A percentile compares a stretch with the other conserved stretches of the same genome.
phyloP scores from a whole-genome alignment of 345 rosid species.

The Tarenaya hassleriana region DNA sequence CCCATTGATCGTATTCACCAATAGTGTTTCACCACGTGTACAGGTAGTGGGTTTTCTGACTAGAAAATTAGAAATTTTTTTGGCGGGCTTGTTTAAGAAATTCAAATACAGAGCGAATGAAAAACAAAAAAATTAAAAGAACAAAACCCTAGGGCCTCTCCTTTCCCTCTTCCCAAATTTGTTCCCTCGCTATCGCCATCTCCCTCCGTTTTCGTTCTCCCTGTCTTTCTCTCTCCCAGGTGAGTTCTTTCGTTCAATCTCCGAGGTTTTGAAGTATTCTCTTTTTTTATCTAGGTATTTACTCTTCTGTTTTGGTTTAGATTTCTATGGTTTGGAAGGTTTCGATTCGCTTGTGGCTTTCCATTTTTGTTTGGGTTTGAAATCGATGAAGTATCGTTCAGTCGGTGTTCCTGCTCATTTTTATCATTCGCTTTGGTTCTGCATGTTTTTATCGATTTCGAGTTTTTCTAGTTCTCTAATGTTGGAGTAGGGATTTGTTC shows the following conservation, averaged over 20 bases:
- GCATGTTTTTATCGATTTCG: no score
- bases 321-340: constrained; percentile 15
- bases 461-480: no score
- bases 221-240: no score
- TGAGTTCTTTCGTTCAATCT: constrained; percentile 13
- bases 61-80: no score
- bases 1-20: no score
- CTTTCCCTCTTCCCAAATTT: constrained; percentile 12
- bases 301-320: neutral
- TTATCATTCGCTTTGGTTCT: neutral
- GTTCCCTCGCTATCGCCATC: constrained; percentile 29
- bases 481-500: no score
- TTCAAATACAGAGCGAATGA: constrained; percentile 43
- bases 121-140: constrained; percentile 35
- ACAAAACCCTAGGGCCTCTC: constrained; percentile 51
- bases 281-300: constrained; percentile 18
- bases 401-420: no score
- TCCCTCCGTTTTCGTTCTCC: constrained; percentile 25
- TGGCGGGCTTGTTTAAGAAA: no score
- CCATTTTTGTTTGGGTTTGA: neutral
- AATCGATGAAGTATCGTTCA: no score
- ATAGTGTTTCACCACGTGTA: no score
- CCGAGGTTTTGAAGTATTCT: neutral
- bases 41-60: no score
- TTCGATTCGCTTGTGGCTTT: constrained; percentile 5